Percentiles rank a stretch among this genome's conserved stretches.
phyloP scores from a whole-genome alignment of 352 stramenopile genomes.

The Globisporangium viniferum region DNA sequence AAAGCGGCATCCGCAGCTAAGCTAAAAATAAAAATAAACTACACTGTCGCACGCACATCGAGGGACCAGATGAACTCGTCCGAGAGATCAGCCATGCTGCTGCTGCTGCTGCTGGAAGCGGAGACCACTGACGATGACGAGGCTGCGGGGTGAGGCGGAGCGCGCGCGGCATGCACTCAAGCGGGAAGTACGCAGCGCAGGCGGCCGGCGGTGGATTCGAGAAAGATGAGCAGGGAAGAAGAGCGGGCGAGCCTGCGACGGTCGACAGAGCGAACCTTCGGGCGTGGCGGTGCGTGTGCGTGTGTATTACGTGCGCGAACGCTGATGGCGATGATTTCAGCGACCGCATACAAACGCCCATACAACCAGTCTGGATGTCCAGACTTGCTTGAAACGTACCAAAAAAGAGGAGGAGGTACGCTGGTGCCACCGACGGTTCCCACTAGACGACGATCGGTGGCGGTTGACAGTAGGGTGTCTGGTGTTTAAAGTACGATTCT shows the following conservation, averaged over 20 bases:
- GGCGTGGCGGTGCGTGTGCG: not conserved
- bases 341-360: slow-evolving; percentile 9
- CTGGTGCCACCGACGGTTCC: not conserved
- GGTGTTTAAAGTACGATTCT: not conserved
- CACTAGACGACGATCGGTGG: slow-evolving; percentile 2
- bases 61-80: slow-evolving; percentile 70
- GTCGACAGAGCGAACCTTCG: not conserved
- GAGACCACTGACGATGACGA: not conserved
- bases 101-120: slow-evolving; percentile 30
- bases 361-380: slow-evolving; percentile 5
- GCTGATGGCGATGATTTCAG: slow-evolving; percentile 6
- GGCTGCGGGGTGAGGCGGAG: not conserved
- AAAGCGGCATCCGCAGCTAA: not conserved
- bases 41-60: slow-evolving; percentile 40
- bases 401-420: not conserved
- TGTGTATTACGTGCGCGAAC: not conserved
- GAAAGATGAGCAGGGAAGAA: not conserved
- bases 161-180: slow-evolving; percentile 10
- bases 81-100: slow-evolving; percentile 48
- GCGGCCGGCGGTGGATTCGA: not conserved
- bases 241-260: not conserved
- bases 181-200: too few species aligned
- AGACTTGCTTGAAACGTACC: not conserved
- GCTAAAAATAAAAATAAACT: not conserved
- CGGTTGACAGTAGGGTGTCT: not conserved